Evolutionary conservation across 441 rosid species (phyloP), one percentile per base, ranked within the genome.

Genomic region (Syzygium malaccense): DNA sequence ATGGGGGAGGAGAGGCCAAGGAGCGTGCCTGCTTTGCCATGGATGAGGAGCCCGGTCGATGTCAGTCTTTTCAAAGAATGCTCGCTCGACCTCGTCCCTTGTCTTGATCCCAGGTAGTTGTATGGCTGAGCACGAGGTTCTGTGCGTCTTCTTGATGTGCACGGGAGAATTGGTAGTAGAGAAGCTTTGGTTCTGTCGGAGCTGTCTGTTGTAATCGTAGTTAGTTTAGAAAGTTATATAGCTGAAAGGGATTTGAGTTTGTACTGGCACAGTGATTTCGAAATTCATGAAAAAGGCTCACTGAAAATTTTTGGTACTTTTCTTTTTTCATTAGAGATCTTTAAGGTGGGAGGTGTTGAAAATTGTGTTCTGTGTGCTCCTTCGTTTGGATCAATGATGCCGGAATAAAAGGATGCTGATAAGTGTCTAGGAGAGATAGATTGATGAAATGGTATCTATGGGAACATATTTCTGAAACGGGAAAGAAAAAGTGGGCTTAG

Each of bases 1-100:
- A 93, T 85, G 88, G 90, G 91, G 85, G 13, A 86, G 57, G 89
- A 87, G 92, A 90, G 85, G 91, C 92, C 80, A 58, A 93, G 57
- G 54, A 91, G 85, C 23, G 66, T 90, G 19, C 94, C 98, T 17
- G 92, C 96, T 66, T 93, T 98, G 92, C 97, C 98, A 92, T 98
- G 99, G 99, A 97, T 98, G 99, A 93, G 98, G 92, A 93, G 92
- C 87, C 99, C 99, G 1, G 85, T 98, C 88, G 97, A 98, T 90
- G 93, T 97, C 85, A 91, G 89, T 88, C 84, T 87, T 45, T 57
- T 92, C 37, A 92, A 94, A 90, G 94, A 91, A 37, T 96, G 95
- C 89, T 87, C 94, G 86, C 94, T 98, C 85, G 91, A 94, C 66
- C 90, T 92, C 53, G 89, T 97, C 87, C 99, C 99, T 90, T 95